Percentiles rank a stretch among this genome's conserved stretches.
These are phyloP conservation scores for Fusarium domesticum DNA, from an alignment of 2,329 filamentous ascomycete genomes.

Conservation along the genomic window DNA sequence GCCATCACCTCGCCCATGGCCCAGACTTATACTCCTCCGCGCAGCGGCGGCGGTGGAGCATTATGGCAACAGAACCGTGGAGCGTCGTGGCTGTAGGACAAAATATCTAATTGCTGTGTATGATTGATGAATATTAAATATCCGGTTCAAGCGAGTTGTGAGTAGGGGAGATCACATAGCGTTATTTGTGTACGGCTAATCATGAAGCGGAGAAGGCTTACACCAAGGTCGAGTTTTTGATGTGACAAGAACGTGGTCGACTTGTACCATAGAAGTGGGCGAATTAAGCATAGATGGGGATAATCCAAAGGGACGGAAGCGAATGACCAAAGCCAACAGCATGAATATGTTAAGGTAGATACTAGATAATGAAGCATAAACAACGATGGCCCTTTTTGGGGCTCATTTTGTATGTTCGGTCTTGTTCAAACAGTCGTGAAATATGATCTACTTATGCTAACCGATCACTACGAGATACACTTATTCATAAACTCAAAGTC, in stretches of 20 bases:
- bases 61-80: slow-evolving; percentile 55
- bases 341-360: slow-evolving; percentile 12
- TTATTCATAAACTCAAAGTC: too few species aligned
- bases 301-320: slow-evolving; percentile 16
- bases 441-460: too few species aligned
- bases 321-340: slow-evolving; percentile 16
- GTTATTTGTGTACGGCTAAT: too few species aligned
- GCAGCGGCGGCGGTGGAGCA: slow-evolving; percentile 37
- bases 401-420: neutral
- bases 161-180: neutral
- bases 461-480: too few species aligned
- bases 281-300: slow-evolving; percentile 1
- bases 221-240: too few species aligned
- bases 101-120: slow-evolving; percentile 39
- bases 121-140: slow-evolving; percentile 7
- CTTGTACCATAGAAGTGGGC: neutral
- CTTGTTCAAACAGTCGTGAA: too few species aligned
- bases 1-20: slow-evolving; percentile 22
- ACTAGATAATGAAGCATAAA: slow-evolving; percentile 12
- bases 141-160: neutral
- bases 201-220: too few species aligned
- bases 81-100: slow-evolving; percentile 45
- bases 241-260: slow-evolving; percentile 1
- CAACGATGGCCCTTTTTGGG: slow-evolving; percentile 2
- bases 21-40: slow-evolving; percentile 21